Percentiles rank a stretch among this genome's conserved stretches.
Evolutionary conservation across 495 filamentous ascomycete genomes (phyloP).

Genomic region (Cryomyces minteri): DNA sequence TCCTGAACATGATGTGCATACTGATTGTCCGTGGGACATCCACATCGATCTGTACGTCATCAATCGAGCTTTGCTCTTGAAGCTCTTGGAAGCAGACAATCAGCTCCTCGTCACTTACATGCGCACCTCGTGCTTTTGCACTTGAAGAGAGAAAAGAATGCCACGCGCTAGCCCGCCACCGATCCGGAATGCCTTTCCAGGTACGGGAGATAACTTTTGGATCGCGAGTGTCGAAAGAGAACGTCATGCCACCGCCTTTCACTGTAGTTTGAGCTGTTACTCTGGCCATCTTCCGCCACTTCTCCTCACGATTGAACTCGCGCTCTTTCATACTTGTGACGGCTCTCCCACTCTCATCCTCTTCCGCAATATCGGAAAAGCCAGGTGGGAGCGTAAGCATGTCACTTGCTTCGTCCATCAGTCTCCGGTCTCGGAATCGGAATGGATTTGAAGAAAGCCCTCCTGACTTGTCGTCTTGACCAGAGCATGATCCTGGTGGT

Average conservation of each 20-base stretch:
- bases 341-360: conserved; percentile 36
- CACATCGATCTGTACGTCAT: conserved; percentile 94
- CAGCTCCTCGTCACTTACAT: conserved; percentile 50
- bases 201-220: conserved; percentile 77
- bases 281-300: conserved; percentile 94
- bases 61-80: conserved; percentile 53
- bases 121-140: conserved; percentile 42
- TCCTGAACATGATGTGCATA: conserved; percentile 93
- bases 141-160: conserved; percentile 79
- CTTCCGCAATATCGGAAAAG: conserved; percentile 38
- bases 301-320: conserved; percentile 72
- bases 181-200: conserved; percentile 97
- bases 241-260: conserved; percentile 65
- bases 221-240: conserved; percentile 72
- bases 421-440: conserved; percentile 45
- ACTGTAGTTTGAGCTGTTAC: conserved; percentile 27
- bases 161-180: conserved; percentile 90
- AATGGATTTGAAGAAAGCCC: conserved; percentile 7
- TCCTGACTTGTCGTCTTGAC: background rate
- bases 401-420: conserved; percentile 71
- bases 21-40: conserved; percentile 93
- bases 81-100: conserved; percentile 43
- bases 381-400: conserved; percentile 71
- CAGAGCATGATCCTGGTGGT: conserved; percentile 6
- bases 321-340: conserved; percentile 50